Evolutionary conservation across 305 asterid genomes (phyloP).

Genomic region (Rubia occidens): DNA sequence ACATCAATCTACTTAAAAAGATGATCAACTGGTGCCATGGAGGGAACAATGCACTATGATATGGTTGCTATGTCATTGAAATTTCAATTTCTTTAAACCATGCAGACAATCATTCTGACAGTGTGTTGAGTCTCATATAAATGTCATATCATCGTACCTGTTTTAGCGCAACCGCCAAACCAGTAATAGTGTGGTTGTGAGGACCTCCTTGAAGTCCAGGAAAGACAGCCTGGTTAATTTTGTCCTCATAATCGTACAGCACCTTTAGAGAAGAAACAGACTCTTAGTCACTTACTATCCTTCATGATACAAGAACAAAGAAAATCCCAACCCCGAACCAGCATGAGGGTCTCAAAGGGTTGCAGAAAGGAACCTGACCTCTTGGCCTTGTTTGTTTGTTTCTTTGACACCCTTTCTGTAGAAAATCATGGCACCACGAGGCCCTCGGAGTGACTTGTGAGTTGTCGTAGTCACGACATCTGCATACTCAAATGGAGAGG

Average conservation of each 20-base stretch:
- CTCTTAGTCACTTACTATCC: slow-evolving; percentile 3
- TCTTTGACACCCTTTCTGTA: slow-evolving; percentile 84
- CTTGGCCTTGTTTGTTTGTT: slow-evolving; percentile 75
- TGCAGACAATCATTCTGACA: not conserved
- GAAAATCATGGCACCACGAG: slow-evolving; percentile 94
- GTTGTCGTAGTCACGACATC: slow-evolving; percentile 86
- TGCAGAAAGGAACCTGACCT: slow-evolving; percentile 33
- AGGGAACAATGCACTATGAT: not conserved
- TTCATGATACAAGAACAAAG: not conserved
- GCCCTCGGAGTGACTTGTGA: slow-evolving; percentile 86
- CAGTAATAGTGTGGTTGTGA: slow-evolving; percentile 89
- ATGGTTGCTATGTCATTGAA: not conserved
- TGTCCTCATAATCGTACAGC: slow-evolving; percentile 75
- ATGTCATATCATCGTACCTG: slow-evolving; percentile 38
- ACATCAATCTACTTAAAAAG: not conserved
- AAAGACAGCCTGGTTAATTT: slow-evolving; percentile 88
- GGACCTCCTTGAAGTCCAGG: slow-evolving; percentile 99
- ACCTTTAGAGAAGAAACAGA: slow-evolving; percentile 39
- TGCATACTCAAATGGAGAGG: slow-evolving; percentile 76
- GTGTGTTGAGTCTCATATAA: not conserved
- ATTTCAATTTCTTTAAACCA: not conserved
- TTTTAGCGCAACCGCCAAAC: slow-evolving; percentile 84
- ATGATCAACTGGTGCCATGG: not conserved
- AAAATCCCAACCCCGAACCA: slow-evolving; percentile 1
- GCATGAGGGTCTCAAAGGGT: not conserved